A percentile compares a stretch with the other conserved stretches of the same genome.
Conservation (phyloP, 345 rosid species). For the Populus nigra region DNA sequence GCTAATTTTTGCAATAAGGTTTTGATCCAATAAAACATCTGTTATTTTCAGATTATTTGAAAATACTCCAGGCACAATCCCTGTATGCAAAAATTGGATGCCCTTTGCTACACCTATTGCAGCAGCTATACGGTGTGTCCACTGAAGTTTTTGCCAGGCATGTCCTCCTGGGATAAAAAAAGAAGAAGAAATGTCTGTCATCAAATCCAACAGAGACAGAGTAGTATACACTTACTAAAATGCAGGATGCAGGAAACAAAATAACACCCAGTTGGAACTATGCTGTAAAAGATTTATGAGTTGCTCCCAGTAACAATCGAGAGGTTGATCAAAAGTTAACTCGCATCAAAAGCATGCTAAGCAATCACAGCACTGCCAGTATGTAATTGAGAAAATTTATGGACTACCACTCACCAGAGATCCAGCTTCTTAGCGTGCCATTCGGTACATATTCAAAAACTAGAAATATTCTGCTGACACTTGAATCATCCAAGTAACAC, state of each 20-base stretch:
- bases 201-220: background rate
- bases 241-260: background rate
- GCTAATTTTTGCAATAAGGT: slow-evolving; percentile 71
- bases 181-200: slow-evolving; percentile 4
- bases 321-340: background rate
- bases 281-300: background rate
- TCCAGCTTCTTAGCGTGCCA: slow-evolving; percentile 83
- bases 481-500: slow-evolving; percentile 88
- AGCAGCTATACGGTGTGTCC: slow-evolving; percentile 82
- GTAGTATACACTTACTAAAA: background rate
- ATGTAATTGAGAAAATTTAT: slow-evolving; percentile 4
- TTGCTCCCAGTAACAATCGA: background rate
- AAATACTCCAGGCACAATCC: slow-evolving; percentile 79
- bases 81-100: slow-evolving; percentile 85
- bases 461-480: slow-evolving; percentile 87
- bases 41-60: slow-evolving; percentile 76
- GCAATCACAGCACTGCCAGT: background rate
- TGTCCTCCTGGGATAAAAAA: slow-evolving; percentile 38
- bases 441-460: slow-evolving; percentile 85
- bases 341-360: background rate
- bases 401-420: slow-evolving; percentile 82
- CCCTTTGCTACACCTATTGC: slow-evolving; percentile 89
- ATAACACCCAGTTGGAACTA: background rate
- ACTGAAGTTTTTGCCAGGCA: slow-evolving; percentile 47
- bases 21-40: slow-evolving; percentile 81